Conservation (phyloP, 2,329 filamentous ascomycete genomes). For the Celoporthe dispersa region DNA sequence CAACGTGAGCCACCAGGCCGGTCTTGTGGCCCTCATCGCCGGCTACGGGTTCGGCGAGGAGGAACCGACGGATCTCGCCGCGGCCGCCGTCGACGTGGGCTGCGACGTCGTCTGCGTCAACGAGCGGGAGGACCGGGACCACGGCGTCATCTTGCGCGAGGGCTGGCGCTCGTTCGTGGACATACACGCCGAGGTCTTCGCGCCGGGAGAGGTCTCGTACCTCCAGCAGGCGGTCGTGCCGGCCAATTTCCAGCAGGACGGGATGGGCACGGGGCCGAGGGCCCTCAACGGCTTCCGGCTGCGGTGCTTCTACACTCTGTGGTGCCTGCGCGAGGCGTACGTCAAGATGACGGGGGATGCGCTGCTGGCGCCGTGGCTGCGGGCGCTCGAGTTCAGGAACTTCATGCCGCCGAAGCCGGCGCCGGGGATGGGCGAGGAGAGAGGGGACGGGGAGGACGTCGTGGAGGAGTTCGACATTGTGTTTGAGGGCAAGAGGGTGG, state of each 20-base stretch:
- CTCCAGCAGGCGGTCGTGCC: constrained; percentile 54
- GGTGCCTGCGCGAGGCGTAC: constrained; percentile 80
- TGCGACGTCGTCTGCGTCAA: constrained; percentile 77
- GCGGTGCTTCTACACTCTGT: constrained; percentile 75
- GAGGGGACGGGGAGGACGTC: constrained; percentile 40
- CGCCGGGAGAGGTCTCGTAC: constrained; percentile 61
- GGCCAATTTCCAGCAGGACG: constrained; percentile 55
- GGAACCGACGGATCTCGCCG: not conserved
- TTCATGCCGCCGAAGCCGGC: constrained; percentile 59
- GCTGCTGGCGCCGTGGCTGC: constrained; percentile 73
- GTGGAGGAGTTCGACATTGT: constrained; percentile 44
- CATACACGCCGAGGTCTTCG: constrained; percentile 73
- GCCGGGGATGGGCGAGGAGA: constrained; percentile 29
- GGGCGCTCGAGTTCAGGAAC: constrained; percentile 68
- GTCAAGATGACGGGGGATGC: constrained; percentile 84
- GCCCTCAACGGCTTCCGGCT: constrained; percentile 64
- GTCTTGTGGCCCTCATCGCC: constrained; percentile 66
- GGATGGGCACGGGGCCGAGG: constrained; percentile 38
- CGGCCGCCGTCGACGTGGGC: constrained; percentile 57
- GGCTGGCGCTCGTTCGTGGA: constrained; percentile 73
- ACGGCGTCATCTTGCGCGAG: constrained; percentile 56
- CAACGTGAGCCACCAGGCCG: constrained; percentile 80
- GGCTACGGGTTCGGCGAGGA: constrained; percentile 35
- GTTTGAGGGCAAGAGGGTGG: constrained; percentile 45
- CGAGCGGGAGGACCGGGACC: constrained; percentile 69